Evolutionary conservation across 208 protist species (phyloP), one percentile per base, ranked within the genome.

Genomic region (Acanthamoeba polyphaga): DNA sequence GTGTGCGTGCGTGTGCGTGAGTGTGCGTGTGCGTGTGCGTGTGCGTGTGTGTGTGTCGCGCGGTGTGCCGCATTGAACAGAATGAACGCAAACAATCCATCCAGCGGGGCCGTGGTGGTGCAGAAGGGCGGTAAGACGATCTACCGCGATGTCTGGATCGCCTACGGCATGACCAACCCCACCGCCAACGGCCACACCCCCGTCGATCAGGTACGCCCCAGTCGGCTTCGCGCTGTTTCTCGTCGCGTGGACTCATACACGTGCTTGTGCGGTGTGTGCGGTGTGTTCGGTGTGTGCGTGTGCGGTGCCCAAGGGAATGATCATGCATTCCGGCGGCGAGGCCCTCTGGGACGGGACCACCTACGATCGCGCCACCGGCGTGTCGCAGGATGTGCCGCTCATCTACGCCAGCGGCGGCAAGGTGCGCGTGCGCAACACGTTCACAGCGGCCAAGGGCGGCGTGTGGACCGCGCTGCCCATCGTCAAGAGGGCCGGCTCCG

Each of bases 161-260:
- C n/a, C 66, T 72, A 72, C 29, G 66, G 66, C 24, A 72, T 72
- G 66, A 17, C n/a, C 66, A 72, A 72, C 66, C 66, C 66, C n/a
- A 22, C 66, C 29, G 66, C 66, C n/a, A 72, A 72, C 9, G 66
- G 66, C 9, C 66, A 72, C 29, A 72, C 13, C 19, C 66, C 66
- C 10, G 29, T 38, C 66, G 66, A 72, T 7, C 66, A 72, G 66
- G 66, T 38, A 38, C 29, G 22, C 8, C 64, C 34, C 38, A 38
- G 38, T 38, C 38, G 38, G 38, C 38, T 70, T 34, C 22, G 15
- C 51, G 8, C 15, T 34, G 8, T 19, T 70, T 70, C 10, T 34
- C 5, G 1, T 34, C 2, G 38, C 38, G 38, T 38, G 38, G 38
- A 3, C 38, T 38, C 29, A 9, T 34, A 38, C 38, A 3, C 3